Evolutionary conservation across 129 eudicot genomes (phyloP), one percentile per base, ranked within the genome.

Genomic region (Artemisia argyi): DNA sequence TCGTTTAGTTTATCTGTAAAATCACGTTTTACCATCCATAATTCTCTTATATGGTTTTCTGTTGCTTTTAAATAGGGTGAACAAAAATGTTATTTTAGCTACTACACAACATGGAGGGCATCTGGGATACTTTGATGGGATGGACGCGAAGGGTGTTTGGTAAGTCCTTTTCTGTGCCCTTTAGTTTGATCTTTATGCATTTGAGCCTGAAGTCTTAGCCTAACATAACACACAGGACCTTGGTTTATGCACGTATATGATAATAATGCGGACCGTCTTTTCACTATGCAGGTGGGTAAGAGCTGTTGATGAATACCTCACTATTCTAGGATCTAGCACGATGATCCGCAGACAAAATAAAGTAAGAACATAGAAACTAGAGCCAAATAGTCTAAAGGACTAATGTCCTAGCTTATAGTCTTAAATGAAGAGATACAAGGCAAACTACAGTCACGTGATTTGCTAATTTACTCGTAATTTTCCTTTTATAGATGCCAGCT

Each of bases 61-160:
- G 42, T 69, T 62, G 24, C 10, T 80, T 47, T 53, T 39, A 63
- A 16, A 2, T 62, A 91, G 97, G 87, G 79, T 74, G 46, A 95
- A 95, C 73, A 62, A 82, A 79, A 95, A 95, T 59, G 77, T 95
- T 73, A 73, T 95, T 67, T 73, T 95, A 22, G 97, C 97, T 50
- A 86, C 91, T 16, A 88, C 97, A 17, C 78, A 90, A 61, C 99
- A 95, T 60, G 99, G 99, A 81, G 99, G 99, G 70, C 99, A 95
- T 79, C 76, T 95, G 11, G 96, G 94, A n/a, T 88, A 65, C 78
- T 95, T 86, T 60, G 97, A 95, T 65, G 97, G 99, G 71, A 55
- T 88, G 54, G 84, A 87, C 69, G 99, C 94, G 0, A 81, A 81
- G 76, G 85, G 88, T 58, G 68, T 95, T 48, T 95, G 99, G 99